Base-by-base conservation (phyloP, 306 rosid species). In the Malus sieversii region DNA sequence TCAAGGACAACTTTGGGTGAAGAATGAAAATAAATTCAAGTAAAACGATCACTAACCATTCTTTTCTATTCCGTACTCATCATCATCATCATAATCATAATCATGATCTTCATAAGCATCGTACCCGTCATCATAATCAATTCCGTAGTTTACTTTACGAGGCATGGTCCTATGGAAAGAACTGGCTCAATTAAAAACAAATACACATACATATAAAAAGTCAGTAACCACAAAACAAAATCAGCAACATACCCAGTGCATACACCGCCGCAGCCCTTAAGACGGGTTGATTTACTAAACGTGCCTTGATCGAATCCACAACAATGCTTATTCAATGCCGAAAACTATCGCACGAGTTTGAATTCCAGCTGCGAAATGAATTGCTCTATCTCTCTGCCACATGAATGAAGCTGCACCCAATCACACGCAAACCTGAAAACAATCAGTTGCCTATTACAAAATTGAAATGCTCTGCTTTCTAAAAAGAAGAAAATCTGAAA, bases 101-200 rank as follows among this genome's bases (percentile, higher is more conserved):
- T 78, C 87, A 65, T 83, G 68, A 55, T 77, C 88, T 14, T 86
- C 93, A 73, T 85, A 87, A 38, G 68, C 89, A 70, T 88, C 85
- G 5, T 86, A 85, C 38, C 74, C 87, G 1, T 84, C 90, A 22
- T 82, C 87, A 45, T 86, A 95, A 85, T 90, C 96, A 66, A 89
- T 74, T 68, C 92, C 92, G 11, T 85, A 78, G 71, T 74, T 88
- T 45, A 78, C 84, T 82, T 95, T 92, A n/a, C 83, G 99, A 83
- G 99, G 97, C 99, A 95, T 95, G 80, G 71, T 78, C 75, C 78
- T 75, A 82, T 11, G 38, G 71, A 29, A 5, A 64, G 33, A 74
- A 40, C 22, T 52, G 66, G 58, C 78, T 46, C 72, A 48, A 69
- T 60, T 66, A 52, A 8, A 75, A 5, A 76, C 15, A 73, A 4